Evolutionary conservation across 495 filamentous ascomycete genomes (phyloP).

Genomic region (Baudoinia panamericana): DNA sequence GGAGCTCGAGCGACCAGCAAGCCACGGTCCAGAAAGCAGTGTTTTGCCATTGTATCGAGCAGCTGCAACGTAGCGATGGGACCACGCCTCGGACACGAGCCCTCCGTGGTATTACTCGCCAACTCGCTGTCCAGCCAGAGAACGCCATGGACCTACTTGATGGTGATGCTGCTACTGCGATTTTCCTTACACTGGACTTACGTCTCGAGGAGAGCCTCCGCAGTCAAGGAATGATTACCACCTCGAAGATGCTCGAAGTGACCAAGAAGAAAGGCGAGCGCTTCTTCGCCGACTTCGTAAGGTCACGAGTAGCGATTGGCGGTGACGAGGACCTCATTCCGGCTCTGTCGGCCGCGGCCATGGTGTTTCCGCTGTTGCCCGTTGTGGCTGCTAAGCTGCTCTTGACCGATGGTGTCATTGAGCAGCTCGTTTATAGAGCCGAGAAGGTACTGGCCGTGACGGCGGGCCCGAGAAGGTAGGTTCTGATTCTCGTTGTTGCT

Average conservation of each 20-base stretch:
- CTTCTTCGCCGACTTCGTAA: constrained; percentile 55
- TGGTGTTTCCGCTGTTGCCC: constrained; percentile 73
- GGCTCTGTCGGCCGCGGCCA: constrained; percentile 77
- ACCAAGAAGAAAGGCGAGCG: constrained; percentile 53
- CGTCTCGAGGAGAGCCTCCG: constrained; percentile 53
- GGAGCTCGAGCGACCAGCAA: constrained; percentile 40
- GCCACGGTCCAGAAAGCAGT: constrained; percentile 42
- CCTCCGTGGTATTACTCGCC: constrained; percentile 48
- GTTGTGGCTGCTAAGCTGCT: constrained; percentile 59
- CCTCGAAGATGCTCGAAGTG: constrained; percentile 65
- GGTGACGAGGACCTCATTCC: constrained; percentile 49
- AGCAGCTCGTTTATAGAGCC: constrained; percentile 53
- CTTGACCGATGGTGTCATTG: constrained; percentile 69
- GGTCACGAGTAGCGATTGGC: constrained; percentile 37
- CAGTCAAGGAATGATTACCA: constrained; percentile 61
- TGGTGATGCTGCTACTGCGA: constrained; percentile 62
- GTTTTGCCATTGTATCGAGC: constrained; percentile 54
- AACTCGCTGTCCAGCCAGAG: constrained; percentile 46
- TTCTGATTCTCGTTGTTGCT: no score
- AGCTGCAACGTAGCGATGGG: constrained; percentile 48
- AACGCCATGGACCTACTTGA: constrained; percentile 57
- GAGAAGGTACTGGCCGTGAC: constrained; percentile 50
- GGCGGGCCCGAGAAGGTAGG: constrained; percentile 17
- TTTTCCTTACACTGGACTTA: constrained; percentile 65
- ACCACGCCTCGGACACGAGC: constrained; percentile 46